Evolutionary conservation across 805 yeast genomes (phyloP).

Genomic region (Ascoidea asiatica): DNA sequence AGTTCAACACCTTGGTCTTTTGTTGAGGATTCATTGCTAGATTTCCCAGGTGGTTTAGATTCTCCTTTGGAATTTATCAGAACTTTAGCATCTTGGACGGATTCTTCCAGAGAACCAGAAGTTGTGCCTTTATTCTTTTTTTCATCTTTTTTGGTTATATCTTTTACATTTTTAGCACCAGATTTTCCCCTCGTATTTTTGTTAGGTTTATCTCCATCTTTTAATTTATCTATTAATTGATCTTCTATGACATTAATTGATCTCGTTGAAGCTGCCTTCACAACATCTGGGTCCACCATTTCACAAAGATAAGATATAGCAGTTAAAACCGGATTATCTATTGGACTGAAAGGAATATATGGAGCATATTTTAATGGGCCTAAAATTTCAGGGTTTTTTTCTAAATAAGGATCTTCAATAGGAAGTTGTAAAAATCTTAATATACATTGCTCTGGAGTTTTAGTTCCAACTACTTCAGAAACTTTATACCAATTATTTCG

Average conservation of each 20-base stretch:
- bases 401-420: constrained; percentile 61
- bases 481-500: constrained; percentile 61
- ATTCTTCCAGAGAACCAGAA: no score
- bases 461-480: constrained; percentile 51
- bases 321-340: constrained; percentile 88
- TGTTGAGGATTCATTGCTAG: not conserved
- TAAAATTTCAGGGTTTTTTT: constrained; percentile 25
- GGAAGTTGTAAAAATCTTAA: constrained; percentile 69
- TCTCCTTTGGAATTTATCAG: constrained; percentile 11
- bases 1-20: constrained; percentile 8
- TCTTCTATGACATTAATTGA: constrained; percentile 27
- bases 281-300: constrained; percentile 75
- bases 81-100: constrained; percentile 5
- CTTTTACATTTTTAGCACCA: constrained; percentile 10
- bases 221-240: constrained; percentile 24
- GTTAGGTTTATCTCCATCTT: constrained; percentile 10
- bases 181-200: constrained; percentile 12
- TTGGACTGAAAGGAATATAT: constrained; percentile 69
- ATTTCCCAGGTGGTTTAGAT: constrained; percentile 8
- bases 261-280: constrained; percentile 62
- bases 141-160: constrained; percentile 4
- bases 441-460: constrained; percentile 68
- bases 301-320: constrained; percentile 83
- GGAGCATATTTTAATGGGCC: constrained; percentile 77
- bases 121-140: constrained; percentile 1